Conservation (phyloP, 176 grass and related monocot genomes). For the Aegilops longissima region DNA sequence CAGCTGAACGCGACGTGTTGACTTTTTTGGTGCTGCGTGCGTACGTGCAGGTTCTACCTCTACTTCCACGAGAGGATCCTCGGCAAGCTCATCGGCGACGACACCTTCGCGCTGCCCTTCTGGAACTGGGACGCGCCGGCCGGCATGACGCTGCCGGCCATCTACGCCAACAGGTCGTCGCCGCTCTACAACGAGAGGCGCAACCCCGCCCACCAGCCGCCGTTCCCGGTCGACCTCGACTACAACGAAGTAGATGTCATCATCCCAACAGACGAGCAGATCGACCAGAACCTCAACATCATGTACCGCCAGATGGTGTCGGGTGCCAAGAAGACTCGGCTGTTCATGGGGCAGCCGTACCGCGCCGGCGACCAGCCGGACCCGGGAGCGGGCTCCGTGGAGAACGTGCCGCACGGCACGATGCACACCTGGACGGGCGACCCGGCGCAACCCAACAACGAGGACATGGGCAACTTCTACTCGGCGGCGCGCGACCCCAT, state of each 20-base stretch:
- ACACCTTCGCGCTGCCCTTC: conserved; percentile 70
- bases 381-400: conserved; percentile 42
- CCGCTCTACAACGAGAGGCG: conserved; percentile 52
- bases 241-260: conserved; percentile 21
- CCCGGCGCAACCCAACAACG: conserved; percentile 14
- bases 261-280: conserved; percentile 26
- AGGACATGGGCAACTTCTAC: conserved; percentile 84
- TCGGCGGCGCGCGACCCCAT: conserved; percentile 55
- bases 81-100: conserved; percentile 73
- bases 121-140: conserved; percentile 83
- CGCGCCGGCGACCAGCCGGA: conserved; percentile 48
- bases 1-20: neutral
- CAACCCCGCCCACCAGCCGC: conserved; percentile 49
- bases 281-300: conserved; percentile 55
- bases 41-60: conserved; percentile 37
- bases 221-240: conserved; percentile 52
- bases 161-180: conserved; percentile 46
- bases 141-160: conserved; percentile 59
- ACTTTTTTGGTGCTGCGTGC: neutral
- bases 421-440: conserved; percentile 53
- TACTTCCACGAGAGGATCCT: conserved; percentile 82
- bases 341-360: conserved; percentile 67
- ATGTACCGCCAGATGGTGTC: conserved; percentile 84
- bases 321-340: conserved; percentile 38
- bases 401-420: conserved; percentile 37